Evolutionary conservation across 345 rosid species (phyloP).

Genomic region (Eucalyptus virginea): DNA sequence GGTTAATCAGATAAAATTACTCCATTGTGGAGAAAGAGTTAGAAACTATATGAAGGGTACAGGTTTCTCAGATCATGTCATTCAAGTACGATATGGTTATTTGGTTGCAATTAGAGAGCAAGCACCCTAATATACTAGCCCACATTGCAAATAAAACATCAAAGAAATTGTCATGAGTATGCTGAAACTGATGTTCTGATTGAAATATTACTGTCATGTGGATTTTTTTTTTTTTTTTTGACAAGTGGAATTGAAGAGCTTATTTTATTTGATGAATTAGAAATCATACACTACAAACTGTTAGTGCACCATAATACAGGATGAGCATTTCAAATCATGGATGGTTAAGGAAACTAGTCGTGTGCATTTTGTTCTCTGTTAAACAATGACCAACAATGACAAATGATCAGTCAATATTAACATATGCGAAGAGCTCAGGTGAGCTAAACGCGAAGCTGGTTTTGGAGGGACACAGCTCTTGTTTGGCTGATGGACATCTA

Average conservation of each 20-base stretch:
- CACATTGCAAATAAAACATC: no score
- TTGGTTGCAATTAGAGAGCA: no score
- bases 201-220: no score
- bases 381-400: neutral
- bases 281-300: no score
- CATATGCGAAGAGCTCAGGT: neutral
- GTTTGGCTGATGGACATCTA: neutral
- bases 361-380: neutral
- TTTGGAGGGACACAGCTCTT: neutral
- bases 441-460: neutral
- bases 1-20: neutral
- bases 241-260: no score
- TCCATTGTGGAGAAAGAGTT: neutral
- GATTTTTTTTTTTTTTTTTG: no score
- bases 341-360: neutral
- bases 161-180: no score
- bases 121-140: no score
- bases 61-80: neutral
- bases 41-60: neutral
- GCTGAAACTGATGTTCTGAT: neutral
- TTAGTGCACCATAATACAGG: neutral
- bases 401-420: neutral
- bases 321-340: neutral
- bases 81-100: no score
- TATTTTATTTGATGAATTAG: no score